Evolutionary conservation across 768 basidiomycete genomes (phyloP), one percentile per base, ranked within the genome.

Genomic region (Podaxis mareebaensis): DNA sequence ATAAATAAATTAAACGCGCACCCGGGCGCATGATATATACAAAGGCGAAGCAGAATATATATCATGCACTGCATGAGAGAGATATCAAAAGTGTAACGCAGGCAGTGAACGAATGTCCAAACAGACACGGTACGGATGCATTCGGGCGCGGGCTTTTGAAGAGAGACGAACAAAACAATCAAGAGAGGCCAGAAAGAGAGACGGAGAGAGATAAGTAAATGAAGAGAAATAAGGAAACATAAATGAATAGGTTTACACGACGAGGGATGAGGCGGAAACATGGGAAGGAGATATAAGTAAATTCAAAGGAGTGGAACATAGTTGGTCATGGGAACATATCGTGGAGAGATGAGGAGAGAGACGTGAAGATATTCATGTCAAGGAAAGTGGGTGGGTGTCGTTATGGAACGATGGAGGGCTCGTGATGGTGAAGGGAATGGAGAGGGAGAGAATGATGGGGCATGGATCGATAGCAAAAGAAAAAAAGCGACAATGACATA

Each of bases 1-100:
- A 66, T 67, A 63, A 65, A 73, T 74, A 72, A 70, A 71, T 71
- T 72, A 66, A 65, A 69, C 62, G 61, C 72, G 73, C 74, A 68
- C 69, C 74, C 68, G 74, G 73, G 72, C 76, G 71, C 72, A 70
- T 77, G 72, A 68, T 69, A 73, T 72, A 67, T 77, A 76, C 75
- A 76, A 68, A 63, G 55, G 68, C 67, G 64, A 69, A 66, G 56
- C 65, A 65, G 66, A 68, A 67, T 71, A 71, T 71, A 70, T 70
- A 73, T 66, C 68, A 63, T 71, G 71, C 69, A 63, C 64, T 66
- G 70, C 67, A 69, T 64, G 67, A 67, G 68, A 61, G 13, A 5
- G 44, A 65, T 53, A 58, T 58, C 63, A 73, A 68, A 65, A 58
- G 66, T 68, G 46, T 69, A 70, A 68, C 46, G 66, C 61, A 71